A percentile compares a stretch with the other conserved stretches of the same genome.
phyloP scores from a whole-genome alignment of 2,329 filamentous ascomycete species.

The Meredithiella fracta region DNA sequence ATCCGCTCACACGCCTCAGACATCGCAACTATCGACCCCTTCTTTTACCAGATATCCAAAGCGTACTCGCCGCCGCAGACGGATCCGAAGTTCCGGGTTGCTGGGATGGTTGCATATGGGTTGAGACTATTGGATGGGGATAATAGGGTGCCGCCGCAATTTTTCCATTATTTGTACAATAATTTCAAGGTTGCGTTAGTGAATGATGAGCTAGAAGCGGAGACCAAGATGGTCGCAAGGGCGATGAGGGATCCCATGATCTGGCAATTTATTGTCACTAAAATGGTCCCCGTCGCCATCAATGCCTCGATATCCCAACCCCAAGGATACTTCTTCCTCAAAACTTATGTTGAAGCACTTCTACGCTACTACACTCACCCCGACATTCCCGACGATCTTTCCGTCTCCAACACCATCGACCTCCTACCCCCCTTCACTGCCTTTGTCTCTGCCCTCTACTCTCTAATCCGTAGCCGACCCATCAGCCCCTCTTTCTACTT shows the following conservation, averaged over 20 bases:
- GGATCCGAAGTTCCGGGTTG: slow-evolving; percentile 40
- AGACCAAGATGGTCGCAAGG: slow-evolving; percentile 29
- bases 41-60: slow-evolving; percentile 38
- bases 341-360: slow-evolving; percentile 33
- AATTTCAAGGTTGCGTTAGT: slow-evolving; percentile 39
- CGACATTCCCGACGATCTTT: slow-evolving; percentile 4
- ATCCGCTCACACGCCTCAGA: slow-evolving; percentile 38
- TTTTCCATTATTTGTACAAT: slow-evolving; percentile 41
- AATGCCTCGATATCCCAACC: slow-evolving; percentile 22
- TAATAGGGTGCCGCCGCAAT: slow-evolving; percentile 27
- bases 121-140: slow-evolving; percentile 38
- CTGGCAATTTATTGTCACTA: slow-evolving; percentile 30
- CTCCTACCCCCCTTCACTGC: not conserved
- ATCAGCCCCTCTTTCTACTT: not conserved
- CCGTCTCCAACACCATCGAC: not conserved
- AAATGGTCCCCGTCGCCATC: slow-evolving; percentile 39
- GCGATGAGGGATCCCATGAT: slow-evolving; percentile 30
- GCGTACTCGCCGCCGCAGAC: slow-evolving; percentile 39
- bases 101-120: slow-evolving; percentile 39
- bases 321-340: slow-evolving; percentile 31
- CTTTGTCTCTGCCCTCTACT: slow-evolving; percentile 7
- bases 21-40: slow-evolving; percentile 36
- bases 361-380: slow-evolving; percentile 17
- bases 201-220: slow-evolving; percentile 31
- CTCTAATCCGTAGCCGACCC: slow-evolving; percentile 2